phyloP scores from a whole-genome alignment of 2,329 filamentous ascomycete species.

The Epichloe baconii region DNA sequence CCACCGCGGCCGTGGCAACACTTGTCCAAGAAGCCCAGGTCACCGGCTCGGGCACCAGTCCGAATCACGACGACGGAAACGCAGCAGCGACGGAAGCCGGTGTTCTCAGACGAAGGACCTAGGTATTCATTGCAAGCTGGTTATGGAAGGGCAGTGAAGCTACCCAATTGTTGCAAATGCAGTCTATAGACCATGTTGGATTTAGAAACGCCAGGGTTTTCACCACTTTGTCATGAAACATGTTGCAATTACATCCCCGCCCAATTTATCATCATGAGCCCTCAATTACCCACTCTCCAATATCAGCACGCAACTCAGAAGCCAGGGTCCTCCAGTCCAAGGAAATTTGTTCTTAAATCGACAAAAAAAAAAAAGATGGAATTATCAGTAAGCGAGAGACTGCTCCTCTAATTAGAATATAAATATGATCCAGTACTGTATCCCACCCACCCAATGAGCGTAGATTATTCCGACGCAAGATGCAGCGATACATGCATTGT shows the following conservation, averaged over 20 bases:
- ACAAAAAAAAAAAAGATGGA: neutral
- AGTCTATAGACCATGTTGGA: too few species aligned
- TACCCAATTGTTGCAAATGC: too few species aligned
- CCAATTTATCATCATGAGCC: too few species aligned
- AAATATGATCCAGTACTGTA: neutral
- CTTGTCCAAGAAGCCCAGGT: constrained; percentile 4
- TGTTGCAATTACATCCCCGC: too few species aligned
- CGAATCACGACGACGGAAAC: neutral
- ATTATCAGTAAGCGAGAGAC: neutral
- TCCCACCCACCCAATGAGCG: neutral
- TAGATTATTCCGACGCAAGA: neutral
- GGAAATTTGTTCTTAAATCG: neutral
- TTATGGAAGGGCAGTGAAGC: too few species aligned
- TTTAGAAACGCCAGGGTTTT: too few species aligned
- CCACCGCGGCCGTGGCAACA: neutral
- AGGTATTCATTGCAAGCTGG: neutral
- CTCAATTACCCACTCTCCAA: too few species aligned
- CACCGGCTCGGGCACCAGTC: neutral
- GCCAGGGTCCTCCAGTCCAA: too few species aligned
- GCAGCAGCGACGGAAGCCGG: neutral
- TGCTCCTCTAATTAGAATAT: neutral
- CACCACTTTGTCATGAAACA: too few species aligned
- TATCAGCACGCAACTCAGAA: too few species aligned
- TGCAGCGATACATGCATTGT: neutral
- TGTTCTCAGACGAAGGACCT: neutral